Evolutionary conservation across 805 yeast species (phyloP).

Genomic region (Cyberlindnera saturnus): DNA sequence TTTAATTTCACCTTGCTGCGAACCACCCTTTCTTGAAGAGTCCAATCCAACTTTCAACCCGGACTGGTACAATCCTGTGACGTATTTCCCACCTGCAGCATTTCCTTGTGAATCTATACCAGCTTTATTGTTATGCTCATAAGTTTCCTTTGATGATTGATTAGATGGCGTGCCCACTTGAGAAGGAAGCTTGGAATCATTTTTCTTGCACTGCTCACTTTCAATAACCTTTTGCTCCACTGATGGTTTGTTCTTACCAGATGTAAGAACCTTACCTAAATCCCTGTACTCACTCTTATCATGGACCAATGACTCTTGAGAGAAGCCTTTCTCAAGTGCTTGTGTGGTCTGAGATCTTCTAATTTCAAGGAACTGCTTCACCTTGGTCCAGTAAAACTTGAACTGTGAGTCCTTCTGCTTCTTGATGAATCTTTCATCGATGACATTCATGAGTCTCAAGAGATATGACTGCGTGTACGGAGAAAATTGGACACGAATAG

Average conservation of each 20-base stretch:
- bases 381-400: conserved; percentile 28
- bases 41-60: conserved; percentile 3
- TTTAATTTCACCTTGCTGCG: too few species aligned
- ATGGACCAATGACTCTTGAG: conserved; percentile 7
- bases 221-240: neutral
- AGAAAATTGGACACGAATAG: conserved; percentile 61
- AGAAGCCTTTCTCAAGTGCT: conserved; percentile 9
- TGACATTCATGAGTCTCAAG: conserved; percentile 23
- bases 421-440: conserved; percentile 29
- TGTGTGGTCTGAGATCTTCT: conserved; percentile 33
- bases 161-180: too few species aligned
- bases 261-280: conserved; percentile 3
- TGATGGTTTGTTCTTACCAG: conserved; percentile 2
- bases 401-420: conserved; percentile 25
- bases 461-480: conserved; percentile 32
- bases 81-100: conserved; percentile 6
- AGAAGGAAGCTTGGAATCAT: too few species aligned
- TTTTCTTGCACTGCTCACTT: too few species aligned
- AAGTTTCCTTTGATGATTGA: neutral
- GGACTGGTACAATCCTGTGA: conserved; percentile 2
- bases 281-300: conserved; percentile 1
- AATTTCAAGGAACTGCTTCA: conserved; percentile 35
- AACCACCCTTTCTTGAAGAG: too few species aligned
- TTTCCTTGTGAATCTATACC: conserved; percentile 1
- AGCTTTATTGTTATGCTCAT: conserved; percentile 6